Percentiles rank a stretch among this genome's conserved stretches.
Evolutionary conservation across 1,139 yeast species (phyloP).

Genomic region (Geotrichum australiense): DNA sequence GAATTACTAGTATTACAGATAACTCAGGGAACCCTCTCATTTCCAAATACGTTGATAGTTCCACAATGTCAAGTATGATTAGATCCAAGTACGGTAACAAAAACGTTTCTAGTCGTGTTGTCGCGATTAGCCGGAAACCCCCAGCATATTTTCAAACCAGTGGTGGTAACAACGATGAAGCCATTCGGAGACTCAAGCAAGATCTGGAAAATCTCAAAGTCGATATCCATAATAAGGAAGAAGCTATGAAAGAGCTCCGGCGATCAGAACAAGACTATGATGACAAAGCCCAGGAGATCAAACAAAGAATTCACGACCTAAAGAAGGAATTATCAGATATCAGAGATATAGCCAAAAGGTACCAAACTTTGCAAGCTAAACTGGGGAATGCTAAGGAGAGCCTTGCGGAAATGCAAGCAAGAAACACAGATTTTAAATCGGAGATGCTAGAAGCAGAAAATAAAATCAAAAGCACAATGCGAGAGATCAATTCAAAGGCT

Average conservation of each 20-base stretch:
- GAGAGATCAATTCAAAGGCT: neutral
- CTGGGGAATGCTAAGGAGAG: neutral
- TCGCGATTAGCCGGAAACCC: neutral
- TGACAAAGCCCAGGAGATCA: neutral
- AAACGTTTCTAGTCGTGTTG: constrained; percentile 8
- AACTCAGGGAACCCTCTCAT: constrained; percentile 41
- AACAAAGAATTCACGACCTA: neutral
- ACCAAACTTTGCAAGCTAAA: neutral
- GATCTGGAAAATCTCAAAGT: neutral
- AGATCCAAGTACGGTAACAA: constrained; percentile 38
- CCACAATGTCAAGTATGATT: constrained; percentile 43
- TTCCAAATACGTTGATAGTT: constrained; percentile 54
- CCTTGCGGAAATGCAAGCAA: neutral
- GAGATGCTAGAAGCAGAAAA: constrained; percentile 3
- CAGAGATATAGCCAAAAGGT: neutral
- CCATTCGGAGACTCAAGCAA: neutral
- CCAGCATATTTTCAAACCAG: constrained; percentile 7
- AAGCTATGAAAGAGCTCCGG: neutral
- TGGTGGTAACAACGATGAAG: constrained; percentile 8
- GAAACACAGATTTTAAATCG: neutral
- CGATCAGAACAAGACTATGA: neutral
- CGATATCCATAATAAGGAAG: neutral
- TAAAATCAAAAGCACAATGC: neutral
- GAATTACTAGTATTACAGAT: constrained; percentile 17
- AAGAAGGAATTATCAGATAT: neutral